phyloP scores from a whole-genome alignment of 768 basidiomycete species.

The Psilocybe cubensis region DNA sequence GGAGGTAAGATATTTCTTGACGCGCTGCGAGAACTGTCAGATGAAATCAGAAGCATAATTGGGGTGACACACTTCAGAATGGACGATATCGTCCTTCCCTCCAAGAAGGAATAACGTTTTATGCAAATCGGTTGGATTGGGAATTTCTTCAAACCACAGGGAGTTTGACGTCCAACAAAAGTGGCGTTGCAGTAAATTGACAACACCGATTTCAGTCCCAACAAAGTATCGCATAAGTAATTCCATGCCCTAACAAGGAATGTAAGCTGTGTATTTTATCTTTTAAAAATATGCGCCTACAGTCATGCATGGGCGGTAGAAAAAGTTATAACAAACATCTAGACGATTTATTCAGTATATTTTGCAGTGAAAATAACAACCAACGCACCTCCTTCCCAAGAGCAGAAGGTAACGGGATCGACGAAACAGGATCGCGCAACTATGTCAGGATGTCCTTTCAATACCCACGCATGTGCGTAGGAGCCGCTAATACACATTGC shows the following conservation, averaged over 20 bases:
- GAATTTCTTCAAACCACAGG: conserved; percentile 90
- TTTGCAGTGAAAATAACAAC: conserved; percentile 9
- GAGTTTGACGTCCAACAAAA: conserved; percentile 90
- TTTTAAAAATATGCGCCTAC: conserved; percentile 41
- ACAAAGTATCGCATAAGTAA: conserved; percentile 88
- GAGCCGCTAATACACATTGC: conserved; percentile 55
- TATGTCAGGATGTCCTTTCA: conserved; percentile 76
- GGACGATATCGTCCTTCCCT: conserved; percentile 81
- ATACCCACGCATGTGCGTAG: conserved; percentile 87
- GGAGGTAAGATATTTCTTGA: conserved; percentile 72
- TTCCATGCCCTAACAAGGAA: conserved; percentile 65
- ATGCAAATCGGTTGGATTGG: conserved; percentile 68
- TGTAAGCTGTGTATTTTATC: not conserved
- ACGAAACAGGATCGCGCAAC: conserved; percentile 83
- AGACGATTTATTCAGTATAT: not conserved
- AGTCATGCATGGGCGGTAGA: conserved; percentile 71
- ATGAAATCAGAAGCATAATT: not conserved
- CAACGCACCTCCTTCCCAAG: conserved; percentile 89
- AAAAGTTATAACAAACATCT: conserved; percentile 93
- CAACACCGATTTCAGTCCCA: conserved; percentile 84
- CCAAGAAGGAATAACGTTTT: conserved; percentile 79
- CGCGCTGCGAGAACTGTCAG: conserved; percentile 49
- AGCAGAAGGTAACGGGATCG: conserved; percentile 89
- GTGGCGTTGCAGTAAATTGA: conserved; percentile 81
- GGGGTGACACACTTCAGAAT: conserved; percentile 56